phyloP scores from a whole-genome alignment of 169 alveolate genomes.

The Cryptosporidium sp. region DNA sequence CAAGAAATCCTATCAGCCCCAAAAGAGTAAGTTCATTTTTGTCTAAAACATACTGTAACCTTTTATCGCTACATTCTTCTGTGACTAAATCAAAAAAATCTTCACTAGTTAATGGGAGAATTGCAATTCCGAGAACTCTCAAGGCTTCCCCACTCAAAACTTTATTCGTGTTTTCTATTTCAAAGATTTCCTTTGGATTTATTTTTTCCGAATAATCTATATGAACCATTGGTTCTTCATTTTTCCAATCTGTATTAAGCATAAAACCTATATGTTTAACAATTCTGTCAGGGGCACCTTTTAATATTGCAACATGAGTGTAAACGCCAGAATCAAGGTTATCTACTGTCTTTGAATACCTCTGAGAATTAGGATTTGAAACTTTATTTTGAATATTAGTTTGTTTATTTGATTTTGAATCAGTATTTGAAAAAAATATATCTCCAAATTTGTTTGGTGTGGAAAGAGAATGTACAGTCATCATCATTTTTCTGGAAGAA shows the following conservation, averaged over 20 bases:
- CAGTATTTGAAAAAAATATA: conserved; percentile 53
- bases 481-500: conserved; percentile 89
- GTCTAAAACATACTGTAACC: conserved; percentile 81
- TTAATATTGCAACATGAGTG: conserved; percentile 90
- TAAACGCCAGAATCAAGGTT: conserved; percentile 66
- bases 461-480: conserved; percentile 87
- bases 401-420: conserved; percentile 8
- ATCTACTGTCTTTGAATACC: conserved; percentile 55
- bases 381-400: conserved; percentile 3
- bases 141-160: conserved; percentile 85
- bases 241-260: conserved; percentile 28
- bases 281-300: conserved; percentile 92
- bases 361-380: too few species aligned
- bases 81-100: conserved; percentile 79
- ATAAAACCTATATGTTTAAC: conserved; percentile 55
- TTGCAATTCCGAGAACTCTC: conserved; percentile 88
- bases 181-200: conserved; percentile 31
- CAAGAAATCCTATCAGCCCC: conserved; percentile 92
- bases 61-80: conserved; percentile 85
- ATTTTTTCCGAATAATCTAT: conserved; percentile 31
- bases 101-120: conserved; percentile 85
- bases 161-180: conserved; percentile 78
- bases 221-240: conserved; percentile 15
- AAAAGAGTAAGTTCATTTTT: conserved; percentile 79
- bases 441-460: conserved; percentile 79